These are phyloP conservation scores for Digitaria exilis DNA, from an alignment of 202 grass and related monocot genomes.

Conservation along the genomic window DNA sequence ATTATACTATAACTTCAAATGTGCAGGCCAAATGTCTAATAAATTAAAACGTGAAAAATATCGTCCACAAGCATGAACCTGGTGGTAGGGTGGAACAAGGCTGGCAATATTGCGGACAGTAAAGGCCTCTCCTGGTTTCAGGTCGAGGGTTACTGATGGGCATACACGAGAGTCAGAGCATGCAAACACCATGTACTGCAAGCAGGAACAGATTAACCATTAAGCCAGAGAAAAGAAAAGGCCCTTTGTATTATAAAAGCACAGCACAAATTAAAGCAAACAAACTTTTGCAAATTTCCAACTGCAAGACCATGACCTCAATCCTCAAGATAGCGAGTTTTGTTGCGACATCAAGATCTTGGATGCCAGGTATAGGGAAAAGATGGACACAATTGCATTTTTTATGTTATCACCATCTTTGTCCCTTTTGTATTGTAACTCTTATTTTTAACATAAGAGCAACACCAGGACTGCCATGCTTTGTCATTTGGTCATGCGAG, in stretches of 20 bases:
- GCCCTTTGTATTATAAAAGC: neutral
- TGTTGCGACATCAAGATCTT: neutral
- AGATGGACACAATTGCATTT: neutral
- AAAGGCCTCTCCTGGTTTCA: slow-evolving; percentile 86
- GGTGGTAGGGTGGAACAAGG: slow-evolving; percentile 64
- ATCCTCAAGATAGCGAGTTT: neutral
- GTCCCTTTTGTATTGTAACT: too few relatives aligned
- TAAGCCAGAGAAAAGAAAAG: neutral
- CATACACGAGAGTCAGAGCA: slow-evolving; percentile 79
- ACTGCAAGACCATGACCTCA: neutral
- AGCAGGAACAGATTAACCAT: slow-evolving; percentile 7
- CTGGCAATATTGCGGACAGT: slow-evolving; percentile 69
- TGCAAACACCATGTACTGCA: slow-evolving; percentile 86
- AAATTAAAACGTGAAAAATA: slow-evolving; percentile 28
- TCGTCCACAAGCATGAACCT: slow-evolving; percentile 44
- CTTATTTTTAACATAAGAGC: neutral
- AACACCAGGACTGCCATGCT: neutral
- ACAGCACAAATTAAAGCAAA: neutral
- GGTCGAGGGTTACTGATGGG: slow-evolving; percentile 63
- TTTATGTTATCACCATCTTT: neutral
- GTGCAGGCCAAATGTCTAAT: neutral
- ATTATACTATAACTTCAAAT: neutral
- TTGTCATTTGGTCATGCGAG: neutral
- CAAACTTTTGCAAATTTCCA: neutral
- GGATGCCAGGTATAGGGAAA: neutral